A percentile compares a stretch with the other conserved stretches of the same genome.
Conservation (phyloP, 2,329 filamentous ascomycete species). For the Xylaria sp. region DNA sequence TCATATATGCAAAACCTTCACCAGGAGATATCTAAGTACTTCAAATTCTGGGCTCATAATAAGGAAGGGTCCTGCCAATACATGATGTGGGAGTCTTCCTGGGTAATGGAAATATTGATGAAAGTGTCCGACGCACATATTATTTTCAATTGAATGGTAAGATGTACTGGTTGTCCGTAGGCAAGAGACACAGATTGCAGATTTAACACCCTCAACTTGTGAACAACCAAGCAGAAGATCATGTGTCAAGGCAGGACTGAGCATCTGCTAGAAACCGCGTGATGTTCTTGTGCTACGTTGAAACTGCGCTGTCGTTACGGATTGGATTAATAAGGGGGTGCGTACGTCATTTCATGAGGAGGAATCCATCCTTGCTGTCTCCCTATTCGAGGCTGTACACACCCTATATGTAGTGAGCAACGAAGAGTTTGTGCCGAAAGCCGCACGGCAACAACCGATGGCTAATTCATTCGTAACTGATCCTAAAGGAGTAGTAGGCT, state of each 20-base stretch:
- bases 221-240: background rate
- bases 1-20: background rate
- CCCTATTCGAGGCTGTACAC: background rate
- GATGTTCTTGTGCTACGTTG: constrained; percentile 16
- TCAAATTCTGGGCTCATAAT: background rate
- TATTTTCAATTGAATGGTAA: background rate
- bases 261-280: constrained; percentile 24
- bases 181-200: background rate
- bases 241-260: constrained; percentile 11
- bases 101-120: background rate
- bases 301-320: background rate
- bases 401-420: background rate
- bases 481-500: constrained; percentile 20
- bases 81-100: background rate
- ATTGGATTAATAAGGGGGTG: background rate
- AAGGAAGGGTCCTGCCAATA: background rate
- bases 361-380: background rate
- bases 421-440: background rate
- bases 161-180: background rate
- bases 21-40: background rate
- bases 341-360: constrained; percentile 1
- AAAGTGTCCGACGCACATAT: background rate
- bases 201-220: background rate
- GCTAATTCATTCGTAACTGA: background rate
- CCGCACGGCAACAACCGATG: constrained; percentile 10